Evolutionary conservation across 2,329 filamentous ascomycete genomes (phyloP).

Genomic region (Aspergillus sp.): DNA sequence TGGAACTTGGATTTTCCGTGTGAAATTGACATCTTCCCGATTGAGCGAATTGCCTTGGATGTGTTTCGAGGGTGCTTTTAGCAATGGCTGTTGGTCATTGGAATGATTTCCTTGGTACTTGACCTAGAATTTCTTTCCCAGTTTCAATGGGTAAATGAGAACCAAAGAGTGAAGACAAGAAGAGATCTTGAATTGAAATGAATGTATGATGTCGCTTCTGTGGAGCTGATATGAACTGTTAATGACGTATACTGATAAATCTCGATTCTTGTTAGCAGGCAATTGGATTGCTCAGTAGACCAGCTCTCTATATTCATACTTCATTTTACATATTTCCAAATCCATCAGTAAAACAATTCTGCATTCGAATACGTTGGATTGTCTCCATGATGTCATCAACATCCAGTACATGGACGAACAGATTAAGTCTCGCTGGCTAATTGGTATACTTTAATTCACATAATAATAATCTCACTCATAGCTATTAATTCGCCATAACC

Average conservation of each 20-base stretch:
- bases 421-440: too few species aligned
- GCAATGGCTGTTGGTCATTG: background rate
- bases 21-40: background rate
- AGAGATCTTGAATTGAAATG: background rate
- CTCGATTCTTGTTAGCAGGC: background rate
- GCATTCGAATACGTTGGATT: too few species aligned
- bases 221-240: background rate
- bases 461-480: too few species aligned
- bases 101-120: too few species aligned
- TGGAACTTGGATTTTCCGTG: slow-evolving; percentile 18
- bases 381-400: too few species aligned
- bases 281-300: too few species aligned
- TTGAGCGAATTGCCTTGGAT: background rate
- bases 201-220: background rate
- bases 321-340: too few species aligned
- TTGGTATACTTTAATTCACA: too few species aligned
- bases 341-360: too few species aligned
- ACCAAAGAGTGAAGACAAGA: background rate
- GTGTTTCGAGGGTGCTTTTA: background rate
- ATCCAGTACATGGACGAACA: too few species aligned
- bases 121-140: background rate
- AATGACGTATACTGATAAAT: background rate
- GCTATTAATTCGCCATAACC: too few species aligned
- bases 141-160: background rate
- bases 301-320: too few species aligned